Percentiles rank a stretch among this genome's conserved stretches.
Conservation (phyloP, 345 rosid species). For the Citrus maxima region DNA sequence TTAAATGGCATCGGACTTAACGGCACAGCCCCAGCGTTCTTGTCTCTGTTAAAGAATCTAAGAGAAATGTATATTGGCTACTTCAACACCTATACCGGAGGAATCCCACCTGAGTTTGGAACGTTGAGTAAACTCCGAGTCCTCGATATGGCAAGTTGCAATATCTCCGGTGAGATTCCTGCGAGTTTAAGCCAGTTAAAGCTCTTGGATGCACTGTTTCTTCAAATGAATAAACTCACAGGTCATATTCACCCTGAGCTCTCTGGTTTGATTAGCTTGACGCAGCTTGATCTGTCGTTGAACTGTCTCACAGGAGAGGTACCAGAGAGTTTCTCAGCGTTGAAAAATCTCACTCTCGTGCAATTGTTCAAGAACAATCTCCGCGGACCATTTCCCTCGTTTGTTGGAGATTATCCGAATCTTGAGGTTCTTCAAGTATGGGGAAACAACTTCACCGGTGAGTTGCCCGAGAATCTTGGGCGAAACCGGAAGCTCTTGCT, state of each 20-base stretch:
- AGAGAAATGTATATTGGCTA: slow-evolving; percentile 55
- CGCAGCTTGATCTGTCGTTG: slow-evolving; percentile 63
- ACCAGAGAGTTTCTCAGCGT: slow-evolving; percentile 49
- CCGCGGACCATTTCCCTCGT: slow-evolving; percentile 56
- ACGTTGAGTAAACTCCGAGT: slow-evolving; percentile 39
- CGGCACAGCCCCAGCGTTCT: slow-evolving; percentile 51
- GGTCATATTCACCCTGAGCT: slow-evolving; percentile 75
- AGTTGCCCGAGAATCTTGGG: slow-evolving; percentile 65
- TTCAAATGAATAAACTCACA: slow-evolving; percentile 60
- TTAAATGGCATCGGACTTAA: slow-evolving; percentile 51
- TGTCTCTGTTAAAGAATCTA: slow-evolving; percentile 57
- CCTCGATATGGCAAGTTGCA: slow-evolving; percentile 67
- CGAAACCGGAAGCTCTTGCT: slow-evolving; percentile 46
- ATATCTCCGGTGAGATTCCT: slow-evolving; percentile 72
- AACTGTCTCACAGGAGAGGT: slow-evolving; percentile 73
- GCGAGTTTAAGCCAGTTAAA: slow-evolving; percentile 49
- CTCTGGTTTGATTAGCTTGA: slow-evolving; percentile 53
- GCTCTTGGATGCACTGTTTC: slow-evolving; percentile 54
- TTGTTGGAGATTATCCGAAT: slow-evolving; percentile 61
- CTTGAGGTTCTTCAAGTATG: slow-evolving; percentile 62
- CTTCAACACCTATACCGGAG: slow-evolving; percentile 50
- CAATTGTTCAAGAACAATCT: slow-evolving; percentile 60
- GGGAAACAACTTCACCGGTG: slow-evolving; percentile 71
- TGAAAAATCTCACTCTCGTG: slow-evolving; percentile 47
- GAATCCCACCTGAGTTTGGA: slow-evolving; percentile 75